phyloP scores from a whole-genome alignment of 257 asterid species.

The Ilex asprella region DNA sequence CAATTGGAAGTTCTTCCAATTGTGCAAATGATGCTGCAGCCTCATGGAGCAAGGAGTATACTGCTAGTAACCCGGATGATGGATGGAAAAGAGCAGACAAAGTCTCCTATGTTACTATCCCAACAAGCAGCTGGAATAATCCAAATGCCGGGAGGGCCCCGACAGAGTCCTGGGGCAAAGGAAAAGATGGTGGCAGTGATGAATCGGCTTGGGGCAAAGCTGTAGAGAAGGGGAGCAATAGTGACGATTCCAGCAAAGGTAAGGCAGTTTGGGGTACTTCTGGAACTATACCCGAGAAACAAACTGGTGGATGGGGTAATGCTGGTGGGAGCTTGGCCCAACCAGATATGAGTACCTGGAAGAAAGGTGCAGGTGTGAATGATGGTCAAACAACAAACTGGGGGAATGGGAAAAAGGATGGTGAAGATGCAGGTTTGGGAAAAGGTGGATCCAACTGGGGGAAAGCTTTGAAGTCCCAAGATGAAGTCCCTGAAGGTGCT shows the following conservation, averaged over 20 bases:
- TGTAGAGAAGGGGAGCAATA: conserved; percentile 22
- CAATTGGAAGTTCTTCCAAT: neutral
- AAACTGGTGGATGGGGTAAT: conserved; percentile 21
- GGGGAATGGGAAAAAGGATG: neutral
- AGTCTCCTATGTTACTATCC: too few species aligned
- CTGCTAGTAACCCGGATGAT: neutral
- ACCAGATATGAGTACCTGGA: conserved; percentile 14
- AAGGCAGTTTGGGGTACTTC: conserved; percentile 38
- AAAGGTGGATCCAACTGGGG: neutral
- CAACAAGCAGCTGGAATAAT: too few species aligned
- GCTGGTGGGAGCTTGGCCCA: conserved; percentile 19
- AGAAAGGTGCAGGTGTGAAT: conserved; percentile 3
- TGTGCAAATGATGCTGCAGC: neutral
- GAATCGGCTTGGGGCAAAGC: conserved; percentile 46
- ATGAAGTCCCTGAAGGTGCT: neutral
- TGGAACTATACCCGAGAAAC: conserved; percentile 34
- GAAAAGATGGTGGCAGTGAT: neutral
- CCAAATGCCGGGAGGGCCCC: too few species aligned
- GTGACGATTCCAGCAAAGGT: conserved; percentile 34
- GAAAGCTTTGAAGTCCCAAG: neutral
- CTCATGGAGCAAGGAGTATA: neutral
- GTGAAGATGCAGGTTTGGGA: conserved; percentile 1
- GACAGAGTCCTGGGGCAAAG: neutral
- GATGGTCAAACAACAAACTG: conserved; percentile 1
- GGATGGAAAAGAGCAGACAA: too few species aligned